Conservation (phyloP, 305 asterid genomes). For the Solanum hybrid region DNA sequence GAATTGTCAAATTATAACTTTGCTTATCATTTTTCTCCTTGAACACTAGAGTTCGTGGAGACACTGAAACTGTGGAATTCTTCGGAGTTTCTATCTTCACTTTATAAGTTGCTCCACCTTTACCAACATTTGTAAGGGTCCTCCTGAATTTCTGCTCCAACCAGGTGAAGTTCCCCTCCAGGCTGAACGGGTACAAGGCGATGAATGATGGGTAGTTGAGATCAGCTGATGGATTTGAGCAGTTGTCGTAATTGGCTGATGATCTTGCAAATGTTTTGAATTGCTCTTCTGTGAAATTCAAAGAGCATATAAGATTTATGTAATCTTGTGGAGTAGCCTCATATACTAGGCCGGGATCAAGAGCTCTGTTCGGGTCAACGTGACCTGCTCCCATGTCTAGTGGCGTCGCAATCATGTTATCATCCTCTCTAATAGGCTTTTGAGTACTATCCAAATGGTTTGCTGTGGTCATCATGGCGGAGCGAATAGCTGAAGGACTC, state of each 20-base stretch:
- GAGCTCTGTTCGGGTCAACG: conserved; percentile 11
- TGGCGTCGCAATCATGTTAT: conserved; percentile 4
- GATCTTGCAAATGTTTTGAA: conserved; percentile 13
- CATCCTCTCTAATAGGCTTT: conserved; percentile 6
- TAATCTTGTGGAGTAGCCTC: conserved; percentile 12
- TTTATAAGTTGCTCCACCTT: conserved; percentile 1
- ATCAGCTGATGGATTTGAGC: conserved; percentile 5
- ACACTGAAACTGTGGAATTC: conserved; percentile 2
- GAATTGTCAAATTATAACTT: conserved; percentile 9
- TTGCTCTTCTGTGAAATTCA: conserved; percentile 6
- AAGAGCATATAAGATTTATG: conserved; percentile 11
- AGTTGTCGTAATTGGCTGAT: background rate
- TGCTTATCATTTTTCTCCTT: background rate
- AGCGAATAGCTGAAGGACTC: conserved; percentile 14
- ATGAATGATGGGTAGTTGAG: conserved; percentile 15
- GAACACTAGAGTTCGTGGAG: conserved; percentile 5
- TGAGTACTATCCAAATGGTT: background rate
- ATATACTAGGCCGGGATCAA: conserved; percentile 18
- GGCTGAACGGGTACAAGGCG: background rate
- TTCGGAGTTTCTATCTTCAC: background rate
- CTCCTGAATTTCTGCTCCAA: conserved; percentile 6
- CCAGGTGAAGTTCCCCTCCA: background rate
- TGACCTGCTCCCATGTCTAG: conserved; percentile 18
- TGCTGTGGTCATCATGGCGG: conserved; percentile 15
- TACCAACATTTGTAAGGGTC: conserved; percentile 10